Conservation (phyloP, 331 rosid species). For the Acacia concinna region DNA sequence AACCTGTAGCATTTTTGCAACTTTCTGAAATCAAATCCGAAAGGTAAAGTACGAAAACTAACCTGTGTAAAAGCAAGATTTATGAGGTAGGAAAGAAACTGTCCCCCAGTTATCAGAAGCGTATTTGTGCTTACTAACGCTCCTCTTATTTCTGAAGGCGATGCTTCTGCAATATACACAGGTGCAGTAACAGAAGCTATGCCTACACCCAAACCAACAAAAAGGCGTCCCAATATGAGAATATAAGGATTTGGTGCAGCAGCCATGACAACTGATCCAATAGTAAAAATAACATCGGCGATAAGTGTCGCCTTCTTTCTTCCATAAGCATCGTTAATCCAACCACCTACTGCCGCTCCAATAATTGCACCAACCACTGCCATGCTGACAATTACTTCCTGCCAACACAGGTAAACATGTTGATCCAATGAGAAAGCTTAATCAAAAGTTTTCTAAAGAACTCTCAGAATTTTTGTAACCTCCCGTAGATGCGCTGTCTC, state of each 20-base stretch:
- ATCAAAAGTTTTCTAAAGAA: background rate
- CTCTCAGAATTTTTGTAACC: background rate
- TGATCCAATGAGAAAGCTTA: background rate
- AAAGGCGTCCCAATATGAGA: constrained; percentile 48
- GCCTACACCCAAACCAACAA: constrained; percentile 50
- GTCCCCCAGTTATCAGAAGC: constrained; percentile 54
- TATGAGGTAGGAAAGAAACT: constrained; percentile 49
- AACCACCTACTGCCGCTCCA: constrained; percentile 23
- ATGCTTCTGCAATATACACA: constrained; percentile 45
- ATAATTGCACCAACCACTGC: constrained; percentile 14
- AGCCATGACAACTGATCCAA: constrained; percentile 53
- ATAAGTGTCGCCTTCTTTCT: constrained; percentile 49
- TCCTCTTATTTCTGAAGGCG: constrained; percentile 57
- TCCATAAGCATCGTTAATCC: constrained; percentile 27
- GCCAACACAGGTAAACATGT: constrained; percentile 24
- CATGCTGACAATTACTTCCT: constrained; percentile 27
- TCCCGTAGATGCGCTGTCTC: background rate
- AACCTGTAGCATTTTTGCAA: background rate
- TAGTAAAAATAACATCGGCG: constrained; percentile 44
- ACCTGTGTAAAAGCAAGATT: constrained; percentile 51
- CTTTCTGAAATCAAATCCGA: background rate
- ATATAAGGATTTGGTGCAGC: constrained; percentile 47
- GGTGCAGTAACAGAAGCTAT: constrained; percentile 57
- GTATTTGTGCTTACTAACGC: constrained; percentile 45
- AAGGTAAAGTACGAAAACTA: background rate